A percentile compares a stretch with the other conserved stretches of the same genome.
phyloP scores from a whole-genome alignment of 1,284 basidiomycete species.

The Malassezia furfur region DNA sequence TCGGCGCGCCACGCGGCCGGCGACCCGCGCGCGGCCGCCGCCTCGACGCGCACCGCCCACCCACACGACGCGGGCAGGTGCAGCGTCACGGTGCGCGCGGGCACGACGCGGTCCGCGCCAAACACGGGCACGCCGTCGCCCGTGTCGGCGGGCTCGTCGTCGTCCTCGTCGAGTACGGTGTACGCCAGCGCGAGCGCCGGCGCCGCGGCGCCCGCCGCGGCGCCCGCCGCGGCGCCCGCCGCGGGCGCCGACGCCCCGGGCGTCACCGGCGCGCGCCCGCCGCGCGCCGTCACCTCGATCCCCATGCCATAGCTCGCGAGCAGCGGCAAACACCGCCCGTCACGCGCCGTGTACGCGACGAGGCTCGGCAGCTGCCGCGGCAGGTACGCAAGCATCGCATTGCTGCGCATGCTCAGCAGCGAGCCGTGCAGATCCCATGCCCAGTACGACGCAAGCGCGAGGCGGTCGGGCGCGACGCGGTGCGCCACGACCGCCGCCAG shows the following conservation, averaged over 20 bases:
- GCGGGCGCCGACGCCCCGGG: no score
- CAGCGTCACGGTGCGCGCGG: slow-evolving; percentile 62
- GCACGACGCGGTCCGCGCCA: slow-evolving; percentile 56
- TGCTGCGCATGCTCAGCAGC: slow-evolving; percentile 54
- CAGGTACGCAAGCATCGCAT: slow-evolving; percentile 54
- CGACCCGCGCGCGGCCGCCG: slow-evolving; percentile 53
- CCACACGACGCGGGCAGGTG: slow-evolving; percentile 66
- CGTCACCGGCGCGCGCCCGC: no score
- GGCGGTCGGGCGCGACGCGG: slow-evolving; percentile 56
- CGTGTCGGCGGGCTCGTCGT: slow-evolving; percentile 52
- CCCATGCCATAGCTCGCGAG: slow-evolving; percentile 71
- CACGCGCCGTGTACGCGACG: slow-evolving; percentile 64
- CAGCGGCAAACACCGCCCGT: slow-evolving; percentile 65
- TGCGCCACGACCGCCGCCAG: slow-evolving; percentile 89
- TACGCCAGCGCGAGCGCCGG: slow-evolving; percentile 51
- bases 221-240: no score
- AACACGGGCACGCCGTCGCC: slow-evolving; percentile 2
- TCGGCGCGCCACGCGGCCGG: background rate
- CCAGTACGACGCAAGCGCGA: slow-evolving; percentile 75
- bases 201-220: no score
- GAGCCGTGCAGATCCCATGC: slow-evolving; percentile 84
- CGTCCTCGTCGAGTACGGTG: slow-evolving; percentile 64
- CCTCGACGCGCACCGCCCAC: slow-evolving; percentile 72
- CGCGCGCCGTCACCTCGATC: slow-evolving; percentile 58
- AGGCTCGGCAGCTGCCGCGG: slow-evolving; percentile 71